Percentiles rank a stretch among this genome's conserved stretches.
These are phyloP conservation scores for Tilletia indica DNA, from an alignment of 1,284 basidiomycete genomes.

Conservation along the genomic window DNA sequence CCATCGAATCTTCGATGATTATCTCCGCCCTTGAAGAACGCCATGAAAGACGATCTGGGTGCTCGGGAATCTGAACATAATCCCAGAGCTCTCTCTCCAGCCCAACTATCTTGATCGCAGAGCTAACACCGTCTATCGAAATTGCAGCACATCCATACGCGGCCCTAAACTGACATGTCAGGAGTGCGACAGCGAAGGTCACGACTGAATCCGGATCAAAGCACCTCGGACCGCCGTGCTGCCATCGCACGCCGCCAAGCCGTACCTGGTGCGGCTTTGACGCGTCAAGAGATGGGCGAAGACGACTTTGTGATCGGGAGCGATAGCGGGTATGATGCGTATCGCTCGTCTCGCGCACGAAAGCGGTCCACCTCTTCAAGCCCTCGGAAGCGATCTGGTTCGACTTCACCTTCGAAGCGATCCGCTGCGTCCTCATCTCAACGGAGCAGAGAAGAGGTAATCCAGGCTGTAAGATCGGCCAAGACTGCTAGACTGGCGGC, in stretches of 20 bases:
- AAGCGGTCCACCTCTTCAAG: background rate
- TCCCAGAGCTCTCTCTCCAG: background rate
- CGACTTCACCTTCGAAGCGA: background rate
- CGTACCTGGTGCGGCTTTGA: background rate
- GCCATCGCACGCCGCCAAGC: constrained; percentile 33
- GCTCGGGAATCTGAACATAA: background rate
- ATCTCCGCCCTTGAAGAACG: background rate
- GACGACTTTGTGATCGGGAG: background rate
- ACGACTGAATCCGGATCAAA: constrained; percentile 22
- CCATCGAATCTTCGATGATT: background rate
- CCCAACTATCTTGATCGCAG: background rate
- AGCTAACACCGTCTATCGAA: background rate
- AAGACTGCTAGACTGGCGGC: constrained; percentile 6
- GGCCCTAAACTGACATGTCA: background rate
- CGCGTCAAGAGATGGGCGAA: background rate
- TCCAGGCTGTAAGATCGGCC: background rate
- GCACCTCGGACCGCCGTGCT: constrained; percentile 28
- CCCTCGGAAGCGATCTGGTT: background rate
- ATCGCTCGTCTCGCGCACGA: background rate
- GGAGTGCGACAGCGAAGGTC: background rate
- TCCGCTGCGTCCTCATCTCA: background rate
- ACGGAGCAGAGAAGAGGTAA: background rate
- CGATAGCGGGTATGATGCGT: constrained; percentile 8
- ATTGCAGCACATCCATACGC: background rate
- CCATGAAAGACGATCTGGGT: background rate